Percentiles rank a stretch among this genome's conserved stretches.
These are phyloP conservation scores for Cyberlindnera japonica DNA, from an alignment of 805 yeast genomes.

Conservation along the genomic window DNA sequence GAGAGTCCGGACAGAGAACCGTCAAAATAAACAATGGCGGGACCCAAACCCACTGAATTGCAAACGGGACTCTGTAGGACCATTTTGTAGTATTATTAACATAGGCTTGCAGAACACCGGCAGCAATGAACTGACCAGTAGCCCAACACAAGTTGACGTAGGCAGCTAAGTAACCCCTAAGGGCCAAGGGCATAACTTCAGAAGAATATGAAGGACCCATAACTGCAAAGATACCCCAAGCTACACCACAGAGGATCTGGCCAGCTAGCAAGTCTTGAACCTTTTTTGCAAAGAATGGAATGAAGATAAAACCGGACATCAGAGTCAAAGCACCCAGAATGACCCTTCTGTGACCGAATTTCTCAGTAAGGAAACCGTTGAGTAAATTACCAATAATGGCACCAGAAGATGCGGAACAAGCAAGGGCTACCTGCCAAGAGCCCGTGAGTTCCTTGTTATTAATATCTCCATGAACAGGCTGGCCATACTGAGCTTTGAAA, in stretches of 20 bases:
- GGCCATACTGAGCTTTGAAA: constrained; percentile 36
- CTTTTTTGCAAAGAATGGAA: constrained; percentile 38
- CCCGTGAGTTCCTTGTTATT: constrained; percentile 32
- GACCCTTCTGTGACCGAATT: constrained; percentile 35
- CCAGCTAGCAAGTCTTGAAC: constrained; percentile 38
- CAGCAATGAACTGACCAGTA: constrained; percentile 38
- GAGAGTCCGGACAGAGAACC: constrained; percentile 42
- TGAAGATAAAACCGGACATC: constrained; percentile 35
- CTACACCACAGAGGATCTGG: constrained; percentile 38
- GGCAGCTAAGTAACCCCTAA: constrained; percentile 39
- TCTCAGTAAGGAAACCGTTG: constrained; percentile 28
- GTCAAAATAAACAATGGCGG: constrained; percentile 31
- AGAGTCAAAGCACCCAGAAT: constrained; percentile 30
- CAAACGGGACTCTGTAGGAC: constrained; percentile 37
- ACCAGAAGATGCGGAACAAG: constrained; percentile 33
- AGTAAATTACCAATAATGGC: constrained; percentile 25
- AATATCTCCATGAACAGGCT: constrained; percentile 13
- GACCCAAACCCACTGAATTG: constrained; percentile 27
- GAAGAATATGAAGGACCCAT: constrained; percentile 39
- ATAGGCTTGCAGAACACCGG: constrained; percentile 27
- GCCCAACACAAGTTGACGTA: constrained; percentile 39
- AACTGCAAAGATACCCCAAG: constrained; percentile 42
- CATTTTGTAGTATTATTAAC: constrained; percentile 16
- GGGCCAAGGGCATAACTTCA: constrained; percentile 40
- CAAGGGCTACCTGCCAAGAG: constrained; percentile 37